Base-by-base conservation (phyloP, 2,329 filamentous ascomycete genomes). In the Penicillium hordei region DNA sequence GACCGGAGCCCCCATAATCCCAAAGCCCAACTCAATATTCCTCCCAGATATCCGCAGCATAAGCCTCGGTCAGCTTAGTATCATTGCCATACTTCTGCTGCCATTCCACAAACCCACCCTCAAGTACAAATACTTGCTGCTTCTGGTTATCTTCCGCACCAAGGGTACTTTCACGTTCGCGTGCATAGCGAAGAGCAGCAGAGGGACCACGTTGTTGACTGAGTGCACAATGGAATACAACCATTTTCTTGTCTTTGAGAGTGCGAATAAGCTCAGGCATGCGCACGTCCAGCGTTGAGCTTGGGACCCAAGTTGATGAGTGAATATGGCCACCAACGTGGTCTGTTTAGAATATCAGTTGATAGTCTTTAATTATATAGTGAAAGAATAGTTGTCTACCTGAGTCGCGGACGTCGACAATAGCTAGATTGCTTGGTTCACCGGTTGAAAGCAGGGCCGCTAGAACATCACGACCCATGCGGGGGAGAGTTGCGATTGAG, bases 161-260 rank as follows among this genome's bases (percentile, higher is more conserved):
- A 33, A 80, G 68, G 61, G 81, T 59, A 52, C 82, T 78, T 65
- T 89, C 86, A 46, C 86, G 81, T 77, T 92, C 89, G 5, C 77
- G 71, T 0, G 70, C 71, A 74, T 97, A 97, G 68, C 83, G 82
- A 65, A 96, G 77, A 4, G 94, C 94, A 4, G 93, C 92, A 50
- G 84, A 84, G 0, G 94, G 94, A 0, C 94, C 94, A 0, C 94
- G 83, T 77, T 96, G 89, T 79, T 97, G 94, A 65, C 89, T 93
- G 55, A 97, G 80, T 19, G 90, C 89, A 76, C 94, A 99, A 78
- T 99, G 94, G 75, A 99, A 99, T 1, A 99, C 85, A 15, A 99
- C 91, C 12, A 83, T 88, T 55, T 94, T 85, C 74, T 91, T 92
- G 70, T 88, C 86, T 63, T 86, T 80, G 48, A 97, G 83, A 43